Evolutionary conservation across 2,329 filamentous ascomycete genomes (phyloP).

Genomic region (Ophiobolus disseminans): DNA sequence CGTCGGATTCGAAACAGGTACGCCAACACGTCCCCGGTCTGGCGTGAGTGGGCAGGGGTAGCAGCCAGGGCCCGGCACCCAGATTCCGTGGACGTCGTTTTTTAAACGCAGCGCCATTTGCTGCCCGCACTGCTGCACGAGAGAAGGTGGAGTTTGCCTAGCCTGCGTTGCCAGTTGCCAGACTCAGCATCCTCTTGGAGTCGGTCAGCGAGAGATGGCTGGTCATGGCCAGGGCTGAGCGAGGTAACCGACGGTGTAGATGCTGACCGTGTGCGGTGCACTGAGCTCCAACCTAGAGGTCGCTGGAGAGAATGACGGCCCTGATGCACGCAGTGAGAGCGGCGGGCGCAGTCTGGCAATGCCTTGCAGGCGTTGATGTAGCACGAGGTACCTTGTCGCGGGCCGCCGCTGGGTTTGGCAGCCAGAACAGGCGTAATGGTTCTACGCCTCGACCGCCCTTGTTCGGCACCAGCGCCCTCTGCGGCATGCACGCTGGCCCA

Average conservation of each 20-base stretch:
- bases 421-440: slow-evolving; percentile 41
- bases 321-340: slow-evolving; percentile 29
- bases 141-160: slow-evolving; percentile 33
- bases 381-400: slow-evolving; percentile 43
- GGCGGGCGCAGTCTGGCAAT: slow-evolving; percentile 27
- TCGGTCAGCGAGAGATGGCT: slow-evolving; percentile 33
- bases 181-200: slow-evolving; percentile 31
- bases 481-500: slow-evolving; percentile 42
- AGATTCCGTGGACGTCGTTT: slow-evolving; percentile 38
- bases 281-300: slow-evolving; percentile 1
- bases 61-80: slow-evolving; percentile 35
- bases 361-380: slow-evolving; percentile 42
- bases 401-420: slow-evolving; percentile 38
- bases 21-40: slow-evolving; percentile 32
- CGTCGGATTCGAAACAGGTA: slow-evolving; percentile 42
- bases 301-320: slow-evolving; percentile 11
- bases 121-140: slow-evolving; percentile 34
- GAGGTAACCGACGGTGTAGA: not conserved
- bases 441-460: slow-evolving; percentile 47
- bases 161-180: slow-evolving; percentile 35
- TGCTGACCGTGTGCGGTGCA: too few species aligned
- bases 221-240: slow-evolving; percentile 16
- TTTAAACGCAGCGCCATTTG: slow-evolving; percentile 44
- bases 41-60: slow-evolving; percentile 16
- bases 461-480: slow-evolving; percentile 39